phyloP scores from a whole-genome alignment of 2,329 filamentous ascomycete species.

The Bipolaris cookei region DNA sequence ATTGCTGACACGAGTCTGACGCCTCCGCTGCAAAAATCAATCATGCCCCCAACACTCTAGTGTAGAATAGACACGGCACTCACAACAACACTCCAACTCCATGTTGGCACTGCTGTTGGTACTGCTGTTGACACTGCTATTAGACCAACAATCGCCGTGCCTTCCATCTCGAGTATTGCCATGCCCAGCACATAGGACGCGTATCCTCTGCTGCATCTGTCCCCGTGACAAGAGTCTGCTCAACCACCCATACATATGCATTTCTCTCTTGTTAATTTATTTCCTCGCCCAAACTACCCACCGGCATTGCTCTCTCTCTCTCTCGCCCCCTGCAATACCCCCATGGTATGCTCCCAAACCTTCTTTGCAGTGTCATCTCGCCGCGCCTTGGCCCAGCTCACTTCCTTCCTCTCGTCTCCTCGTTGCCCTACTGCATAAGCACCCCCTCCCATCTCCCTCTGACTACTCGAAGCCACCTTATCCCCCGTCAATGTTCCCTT shows the following conservation, averaged over 20 bases:
- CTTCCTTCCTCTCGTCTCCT: slow-evolving; percentile 26
- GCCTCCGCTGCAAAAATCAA: neutral
- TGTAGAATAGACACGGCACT: no score
- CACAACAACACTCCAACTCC: neutral
- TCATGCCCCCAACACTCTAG: neutral
- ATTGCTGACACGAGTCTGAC: neutral
- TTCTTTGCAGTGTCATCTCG: slow-evolving; percentile 34
- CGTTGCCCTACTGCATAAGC: slow-evolving; percentile 35
- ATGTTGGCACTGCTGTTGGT: neutral
- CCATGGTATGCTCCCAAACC: slow-evolving; percentile 44
- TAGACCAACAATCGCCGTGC: no score
- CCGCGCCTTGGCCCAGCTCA: slow-evolving; percentile 28
- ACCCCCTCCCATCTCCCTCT: slow-evolving; percentile 33
- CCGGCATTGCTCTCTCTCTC: neutral
- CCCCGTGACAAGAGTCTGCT: no score
- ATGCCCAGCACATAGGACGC: no score
- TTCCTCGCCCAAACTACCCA: neutral
- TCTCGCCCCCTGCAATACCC: slow-evolving; percentile 3
- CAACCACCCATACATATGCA: neutral
- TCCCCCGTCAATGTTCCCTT: slow-evolving; percentile 21
- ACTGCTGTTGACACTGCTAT: no score
- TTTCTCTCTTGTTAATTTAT: neutral
- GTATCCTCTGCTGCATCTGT: no score
- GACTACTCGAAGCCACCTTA: slow-evolving; percentile 27
- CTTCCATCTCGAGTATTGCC: no score